Conservation (phyloP, 78 protist genomes). For the Emiliania huxleyi region DNA sequence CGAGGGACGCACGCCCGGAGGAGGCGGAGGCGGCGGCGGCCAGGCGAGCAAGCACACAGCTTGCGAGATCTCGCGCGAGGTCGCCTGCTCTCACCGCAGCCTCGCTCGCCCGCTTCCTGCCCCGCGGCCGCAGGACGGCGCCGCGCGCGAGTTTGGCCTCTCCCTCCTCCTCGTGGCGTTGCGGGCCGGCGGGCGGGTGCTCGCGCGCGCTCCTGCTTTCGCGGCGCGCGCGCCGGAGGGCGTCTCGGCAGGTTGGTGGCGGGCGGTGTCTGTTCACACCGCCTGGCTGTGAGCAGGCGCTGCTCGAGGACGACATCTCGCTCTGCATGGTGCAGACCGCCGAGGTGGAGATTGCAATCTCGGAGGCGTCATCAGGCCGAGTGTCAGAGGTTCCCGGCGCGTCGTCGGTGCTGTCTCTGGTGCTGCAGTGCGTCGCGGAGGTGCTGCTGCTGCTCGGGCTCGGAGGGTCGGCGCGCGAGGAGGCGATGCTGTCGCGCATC, state of each 20-base stretch:
- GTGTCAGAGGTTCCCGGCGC: too few species aligned
- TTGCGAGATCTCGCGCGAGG: too few species aligned
- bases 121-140: background rate
- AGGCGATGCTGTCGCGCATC: background rate
- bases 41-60: too few species aligned
- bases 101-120: too few species aligned
- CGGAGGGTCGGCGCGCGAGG: background rate
- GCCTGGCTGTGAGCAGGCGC: too few species aligned
- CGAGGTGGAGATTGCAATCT: background rate
- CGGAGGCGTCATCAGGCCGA: too few species aligned
- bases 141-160: conserved; percentile 15
- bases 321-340: background rate
- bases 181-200: background rate
- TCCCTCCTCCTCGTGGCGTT: background rate
- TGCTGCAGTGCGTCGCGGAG: background rate
- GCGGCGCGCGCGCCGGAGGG: too few species aligned
- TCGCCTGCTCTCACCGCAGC: too few species aligned
- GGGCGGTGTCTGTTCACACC: too few species aligned
- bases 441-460: background rate
- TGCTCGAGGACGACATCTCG: background rate
- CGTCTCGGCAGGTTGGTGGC: too few species aligned
- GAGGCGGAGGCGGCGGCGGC: too few species aligned
- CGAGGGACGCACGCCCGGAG: background rate
- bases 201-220: background rate
- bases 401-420: background rate